A percentile compares a stretch with the other conserved stretches of the same genome.
Conservation (phyloP, 306 rosid genomes). For the Pyrus bretschneideri region DNA sequence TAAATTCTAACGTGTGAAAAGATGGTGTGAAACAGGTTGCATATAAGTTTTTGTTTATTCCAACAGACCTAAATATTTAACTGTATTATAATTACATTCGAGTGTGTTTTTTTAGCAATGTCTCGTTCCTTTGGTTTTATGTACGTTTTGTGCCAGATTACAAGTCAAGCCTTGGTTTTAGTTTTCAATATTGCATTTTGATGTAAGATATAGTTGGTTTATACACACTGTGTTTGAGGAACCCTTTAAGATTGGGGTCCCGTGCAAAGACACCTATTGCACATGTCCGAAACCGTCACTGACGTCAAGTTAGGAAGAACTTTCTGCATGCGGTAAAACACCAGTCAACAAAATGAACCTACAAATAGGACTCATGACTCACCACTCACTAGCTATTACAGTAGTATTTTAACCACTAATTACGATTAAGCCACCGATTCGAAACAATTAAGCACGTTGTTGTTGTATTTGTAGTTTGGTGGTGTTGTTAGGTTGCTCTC, state of each 20-base stretch:
- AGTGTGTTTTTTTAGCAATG: not conserved
- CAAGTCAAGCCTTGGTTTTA: not conserved
- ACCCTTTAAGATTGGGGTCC: no score
- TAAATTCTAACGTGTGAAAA: not conserved
- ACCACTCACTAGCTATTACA: not conserved
- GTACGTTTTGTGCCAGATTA: not conserved
- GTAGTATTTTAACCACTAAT: no score
- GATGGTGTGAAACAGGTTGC: not conserved
- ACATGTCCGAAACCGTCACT: no score
- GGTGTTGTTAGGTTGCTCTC: not conserved
- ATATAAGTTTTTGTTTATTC: not conserved
- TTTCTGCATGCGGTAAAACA: not conserved
- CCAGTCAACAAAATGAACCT: not conserved
- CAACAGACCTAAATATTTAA: not conserved
- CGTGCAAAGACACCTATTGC: no score
- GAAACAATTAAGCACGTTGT: not conserved
- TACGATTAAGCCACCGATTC: not conserved
- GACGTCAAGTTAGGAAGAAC: not conserved
- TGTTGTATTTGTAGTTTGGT: not conserved
- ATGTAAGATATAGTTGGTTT: not conserved
- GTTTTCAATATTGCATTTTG: not conserved
- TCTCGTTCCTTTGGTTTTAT: not conserved
- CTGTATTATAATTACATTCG: not conserved
- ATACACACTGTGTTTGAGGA: not conserved
- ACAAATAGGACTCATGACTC: not conserved